phyloP scores from a whole-genome alignment of 768 basidiomycete species.

The Phanerochaete sordida region DNA sequence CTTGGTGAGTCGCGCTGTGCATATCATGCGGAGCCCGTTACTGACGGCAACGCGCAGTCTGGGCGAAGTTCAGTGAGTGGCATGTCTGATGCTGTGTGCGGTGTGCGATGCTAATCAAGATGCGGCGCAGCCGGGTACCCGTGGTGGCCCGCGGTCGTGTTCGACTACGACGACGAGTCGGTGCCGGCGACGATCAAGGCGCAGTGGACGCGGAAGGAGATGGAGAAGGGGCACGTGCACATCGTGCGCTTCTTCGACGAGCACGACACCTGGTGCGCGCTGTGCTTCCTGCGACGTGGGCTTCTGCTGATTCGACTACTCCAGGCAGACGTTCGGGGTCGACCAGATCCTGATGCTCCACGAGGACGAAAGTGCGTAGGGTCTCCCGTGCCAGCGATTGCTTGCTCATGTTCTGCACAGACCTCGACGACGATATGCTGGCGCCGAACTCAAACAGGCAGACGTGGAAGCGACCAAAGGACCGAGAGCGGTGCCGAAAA shows the following conservation, averaged over 20 bases:
- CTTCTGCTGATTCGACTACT: not conserved
- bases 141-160: constrained; percentile 86
- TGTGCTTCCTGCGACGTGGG: not conserved
- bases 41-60: constrained; percentile 45
- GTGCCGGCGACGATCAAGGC: constrained; percentile 22
- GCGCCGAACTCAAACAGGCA: constrained; percentile 48
- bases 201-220: constrained; percentile 27
- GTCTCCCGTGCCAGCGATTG: not conserved
- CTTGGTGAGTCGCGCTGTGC: constrained; percentile 48
- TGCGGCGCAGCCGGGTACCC: constrained; percentile 61
- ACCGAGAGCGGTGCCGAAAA: constrained; percentile 53
- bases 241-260: constrained; percentile 83
- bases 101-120: not conserved
- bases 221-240: constrained; percentile 43
- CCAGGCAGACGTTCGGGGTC: constrained; percentile 60
- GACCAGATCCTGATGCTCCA: constrained; percentile 63
- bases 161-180: constrained; percentile 29
- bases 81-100: not conserved
- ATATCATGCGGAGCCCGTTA: not conserved
- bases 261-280: constrained; percentile 58
- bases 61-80: constrained; percentile 73
- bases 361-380: constrained; percentile 58
- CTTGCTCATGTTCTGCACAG: constrained; percentile 32
- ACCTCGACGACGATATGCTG: constrained; percentile 61
- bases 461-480: constrained; percentile 52